Evolutionary conservation across 2,329 filamentous ascomycete genomes (phyloP).

Genomic region (Monilinia polystroma): DNA sequence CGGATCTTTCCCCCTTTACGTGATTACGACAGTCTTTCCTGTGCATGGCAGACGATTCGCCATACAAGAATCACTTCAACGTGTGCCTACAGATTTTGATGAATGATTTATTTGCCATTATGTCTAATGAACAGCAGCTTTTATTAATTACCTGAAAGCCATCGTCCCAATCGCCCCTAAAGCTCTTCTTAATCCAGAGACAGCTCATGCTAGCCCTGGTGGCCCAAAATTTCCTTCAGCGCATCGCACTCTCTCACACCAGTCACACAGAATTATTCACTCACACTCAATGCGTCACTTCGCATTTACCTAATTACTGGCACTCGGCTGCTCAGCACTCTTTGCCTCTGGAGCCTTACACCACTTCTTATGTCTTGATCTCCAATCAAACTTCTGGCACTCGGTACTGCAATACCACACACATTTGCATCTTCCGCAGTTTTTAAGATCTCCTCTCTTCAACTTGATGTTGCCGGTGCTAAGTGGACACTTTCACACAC

Average conservation of each 20-base stretch:
- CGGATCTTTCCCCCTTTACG: no score
- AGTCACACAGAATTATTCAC: not conserved
- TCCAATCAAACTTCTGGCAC: conserved; percentile 13
- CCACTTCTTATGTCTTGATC: conserved; percentile 3
- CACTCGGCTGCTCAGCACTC: not conserved
- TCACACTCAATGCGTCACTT: not conserved
- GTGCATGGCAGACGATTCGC: not conserved
- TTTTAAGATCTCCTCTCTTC: not conserved
- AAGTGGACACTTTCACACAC: not conserved
- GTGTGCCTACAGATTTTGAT: no score
- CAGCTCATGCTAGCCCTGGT: no score
- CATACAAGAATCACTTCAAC: not conserved
- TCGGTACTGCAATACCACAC: not conserved
- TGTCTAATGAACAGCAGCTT: no score
- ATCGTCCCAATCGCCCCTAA: not conserved
- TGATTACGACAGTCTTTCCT: not conserved
- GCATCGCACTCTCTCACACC: no score
- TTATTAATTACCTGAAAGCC: not conserved
- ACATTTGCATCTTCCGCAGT: not conserved
- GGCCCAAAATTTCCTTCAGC: no score
- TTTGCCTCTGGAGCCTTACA: not conserved
- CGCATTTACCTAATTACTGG: not conserved
- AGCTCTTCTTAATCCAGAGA: not conserved
- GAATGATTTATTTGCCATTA: no score
- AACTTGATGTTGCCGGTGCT: not conserved